Conservation (phyloP, 768 basidiomycete genomes). For the Guyanaporus albipodus region DNA sequence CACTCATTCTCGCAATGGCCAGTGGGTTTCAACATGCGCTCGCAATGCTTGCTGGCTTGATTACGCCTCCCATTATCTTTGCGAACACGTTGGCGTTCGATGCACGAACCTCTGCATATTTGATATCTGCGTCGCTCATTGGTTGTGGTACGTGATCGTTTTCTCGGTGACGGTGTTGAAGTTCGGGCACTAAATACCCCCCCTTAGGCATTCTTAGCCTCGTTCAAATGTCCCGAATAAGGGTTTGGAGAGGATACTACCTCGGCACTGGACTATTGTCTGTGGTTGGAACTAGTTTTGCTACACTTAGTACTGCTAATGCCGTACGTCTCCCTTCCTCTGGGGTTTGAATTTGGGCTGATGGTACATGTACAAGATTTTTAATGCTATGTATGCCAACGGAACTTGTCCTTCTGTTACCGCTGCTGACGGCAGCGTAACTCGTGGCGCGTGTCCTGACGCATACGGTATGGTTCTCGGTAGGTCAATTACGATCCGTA, state of each 20-base stretch:
- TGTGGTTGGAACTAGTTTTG: constrained; percentile 79
- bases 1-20: constrained; percentile 66
- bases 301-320: constrained; percentile 70
- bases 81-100: constrained; percentile 60
- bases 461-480: constrained; percentile 79
- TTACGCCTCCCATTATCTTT: constrained; percentile 82
- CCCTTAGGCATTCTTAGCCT: constrained; percentile 65
- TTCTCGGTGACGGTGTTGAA: background rate
- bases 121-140: constrained; percentile 80
- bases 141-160: constrained; percentile 53
- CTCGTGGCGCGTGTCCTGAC: constrained; percentile 64
- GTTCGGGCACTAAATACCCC: background rate
- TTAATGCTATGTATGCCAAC: constrained; percentile 70
- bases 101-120: constrained; percentile 57
- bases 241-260: constrained; percentile 58
- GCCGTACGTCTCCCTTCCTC: constrained; percentile 40
- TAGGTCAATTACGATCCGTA: constrained; percentile 19
- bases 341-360: background rate
- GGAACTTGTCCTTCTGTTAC: constrained; percentile 69
- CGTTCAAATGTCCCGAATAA: constrained; percentile 73
- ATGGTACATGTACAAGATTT: constrained; percentile 44
- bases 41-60: constrained; percentile 79
- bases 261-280: constrained; percentile 78
- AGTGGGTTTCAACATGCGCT: constrained; percentile 74
- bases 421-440: constrained; percentile 54